Evolutionary conservation across 352 stramenopile species (phyloP), one percentile per base, ranked within the genome.

Genomic region (Phytopythium delawarense): DNA sequence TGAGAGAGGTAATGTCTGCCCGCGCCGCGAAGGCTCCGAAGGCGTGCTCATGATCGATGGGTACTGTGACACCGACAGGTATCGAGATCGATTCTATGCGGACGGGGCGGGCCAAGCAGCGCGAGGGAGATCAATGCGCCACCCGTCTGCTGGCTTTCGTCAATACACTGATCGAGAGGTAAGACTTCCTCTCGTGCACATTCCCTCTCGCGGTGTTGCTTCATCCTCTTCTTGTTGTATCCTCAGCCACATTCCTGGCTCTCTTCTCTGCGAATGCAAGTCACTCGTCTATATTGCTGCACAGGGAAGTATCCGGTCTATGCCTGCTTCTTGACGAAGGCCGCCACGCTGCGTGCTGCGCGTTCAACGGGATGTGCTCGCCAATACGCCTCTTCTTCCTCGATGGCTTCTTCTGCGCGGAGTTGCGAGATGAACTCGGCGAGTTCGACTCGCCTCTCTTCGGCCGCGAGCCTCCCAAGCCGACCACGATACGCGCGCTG

Each of bases 351-450:
- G 6, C 79, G 74, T 18, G 69, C 73, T 20, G 85, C 65, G 8
- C 78, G 76, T 59, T 89, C 79, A 6, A 88, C 61, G 48, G 66
- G 75, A 53, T 89, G 82, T 18, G 59, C 72, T 7, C 70, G 64
- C 82, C 82, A 91, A 70, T 89, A 89, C 59, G 85, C 82, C 40
- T 88, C 72, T 59, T 98, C 92, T 57, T 98, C 93, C 13, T 89
- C 83, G 40, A 91, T 87, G 21, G 90, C 89, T 62, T 98, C 93
- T 54, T 97, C 87, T 12, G 87, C 82, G 28, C 93, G 84, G 46
- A 98, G 83, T 40, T 94, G 79, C 28, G 89, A 89, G 55, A 98
- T 96, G 65, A 98, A 98, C 70, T 98, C 87, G 23, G 90, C 92
- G 61, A 98, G 84, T 61, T 98, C 92, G n/a, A 90, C 79, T 40